Evolutionary conservation across 208 protist species (phyloP).

Genomic region (Angomonas ambiguus): DNA sequence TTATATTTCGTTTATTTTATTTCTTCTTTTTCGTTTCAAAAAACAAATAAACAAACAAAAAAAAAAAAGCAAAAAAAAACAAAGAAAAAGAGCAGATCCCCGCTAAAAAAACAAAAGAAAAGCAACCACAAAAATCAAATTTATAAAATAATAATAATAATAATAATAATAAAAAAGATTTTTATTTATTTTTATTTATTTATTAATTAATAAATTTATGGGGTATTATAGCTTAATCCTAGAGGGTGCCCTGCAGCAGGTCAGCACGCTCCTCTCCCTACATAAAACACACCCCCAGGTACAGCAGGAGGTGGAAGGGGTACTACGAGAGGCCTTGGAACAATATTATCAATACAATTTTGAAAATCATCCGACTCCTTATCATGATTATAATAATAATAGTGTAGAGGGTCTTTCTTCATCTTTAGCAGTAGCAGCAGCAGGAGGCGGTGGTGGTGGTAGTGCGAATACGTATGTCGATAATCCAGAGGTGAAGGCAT

Average conservation of each 20-base stretch:
- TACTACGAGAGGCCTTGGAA: conserved; percentile 43
- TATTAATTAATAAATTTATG: too few relatives aligned
- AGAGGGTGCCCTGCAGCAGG: conserved; percentile 63
- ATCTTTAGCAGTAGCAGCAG: too few relatives aligned
- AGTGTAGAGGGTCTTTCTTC: too few relatives aligned
- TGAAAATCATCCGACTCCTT: conserved; percentile 6
- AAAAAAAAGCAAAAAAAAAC: not conserved
- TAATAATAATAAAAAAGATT: conserved; percentile 11
- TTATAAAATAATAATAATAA: not conserved
- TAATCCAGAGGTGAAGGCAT: not conserved
- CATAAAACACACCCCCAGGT: conserved; percentile 86
- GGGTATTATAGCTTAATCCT: conserved; percentile 56
- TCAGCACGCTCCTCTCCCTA: conserved; percentile 61
- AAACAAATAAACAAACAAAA: conserved; percentile 8
- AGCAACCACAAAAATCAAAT: not conserved
- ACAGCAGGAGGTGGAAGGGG: conserved; percentile 54
- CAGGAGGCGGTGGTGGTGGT: too few relatives aligned
- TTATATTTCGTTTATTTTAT: conserved; percentile 9
- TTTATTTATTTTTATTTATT: conserved; percentile 13
- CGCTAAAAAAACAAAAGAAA: too few relatives aligned
- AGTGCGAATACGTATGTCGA: not conserved
- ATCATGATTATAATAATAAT: not conserved
- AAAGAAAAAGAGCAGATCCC: conserved; percentile 2
- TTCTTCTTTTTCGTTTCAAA: conserved; percentile 1
- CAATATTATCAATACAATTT: conserved; percentile 11